phyloP scores from a whole-genome alignment of 2,329 filamentous ascomycete species.

The Simplicillium aogashimaense region DNA sequence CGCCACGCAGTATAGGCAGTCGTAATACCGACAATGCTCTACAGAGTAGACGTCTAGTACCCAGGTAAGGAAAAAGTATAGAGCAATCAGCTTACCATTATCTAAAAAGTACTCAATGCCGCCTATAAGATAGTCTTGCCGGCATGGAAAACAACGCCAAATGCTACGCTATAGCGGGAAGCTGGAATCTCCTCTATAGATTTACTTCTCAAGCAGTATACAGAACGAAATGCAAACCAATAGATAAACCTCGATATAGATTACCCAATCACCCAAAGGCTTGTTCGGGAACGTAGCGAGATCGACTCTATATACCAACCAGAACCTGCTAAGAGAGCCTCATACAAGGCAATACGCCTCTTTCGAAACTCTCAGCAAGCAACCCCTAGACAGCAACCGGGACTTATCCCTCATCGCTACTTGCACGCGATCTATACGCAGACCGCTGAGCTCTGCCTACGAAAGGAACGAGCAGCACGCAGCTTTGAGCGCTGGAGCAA shows the following conservation, averaged over 20 bases:
- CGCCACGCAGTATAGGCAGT: slow-evolving; percentile 2
- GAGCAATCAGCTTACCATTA: neutral
- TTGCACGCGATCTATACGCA: neutral
- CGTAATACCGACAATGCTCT: slow-evolving; percentile 5
- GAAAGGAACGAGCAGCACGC: neutral
- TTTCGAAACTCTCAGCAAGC: neutral
- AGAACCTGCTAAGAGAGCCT: neutral
- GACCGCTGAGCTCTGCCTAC: neutral
- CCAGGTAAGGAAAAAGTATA: neutral
- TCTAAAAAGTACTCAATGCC: slow-evolving; percentile 1
- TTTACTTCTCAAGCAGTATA: neutral
- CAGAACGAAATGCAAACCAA: neutral
- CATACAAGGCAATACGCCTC: neutral
- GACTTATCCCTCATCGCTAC: neutral
- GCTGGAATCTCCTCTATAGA: slow-evolving; percentile 5
- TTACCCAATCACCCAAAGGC: slow-evolving; percentile 1
- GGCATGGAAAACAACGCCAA: slow-evolving; percentile 8
- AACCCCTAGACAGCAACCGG: too few relatives aligned
- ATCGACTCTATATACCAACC: neutral
- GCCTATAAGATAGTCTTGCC: slow-evolving; percentile 3
- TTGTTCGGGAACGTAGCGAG: neutral
- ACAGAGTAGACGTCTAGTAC: slow-evolving; percentile 5
- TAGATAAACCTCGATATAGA: neutral
- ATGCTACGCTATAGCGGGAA: slow-evolving; percentile 4
- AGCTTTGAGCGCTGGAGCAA: neutral